Evolutionary conservation across 768 basidiomycete genomes (phyloP).

Genomic region (Polyporus arcularius): DNA sequence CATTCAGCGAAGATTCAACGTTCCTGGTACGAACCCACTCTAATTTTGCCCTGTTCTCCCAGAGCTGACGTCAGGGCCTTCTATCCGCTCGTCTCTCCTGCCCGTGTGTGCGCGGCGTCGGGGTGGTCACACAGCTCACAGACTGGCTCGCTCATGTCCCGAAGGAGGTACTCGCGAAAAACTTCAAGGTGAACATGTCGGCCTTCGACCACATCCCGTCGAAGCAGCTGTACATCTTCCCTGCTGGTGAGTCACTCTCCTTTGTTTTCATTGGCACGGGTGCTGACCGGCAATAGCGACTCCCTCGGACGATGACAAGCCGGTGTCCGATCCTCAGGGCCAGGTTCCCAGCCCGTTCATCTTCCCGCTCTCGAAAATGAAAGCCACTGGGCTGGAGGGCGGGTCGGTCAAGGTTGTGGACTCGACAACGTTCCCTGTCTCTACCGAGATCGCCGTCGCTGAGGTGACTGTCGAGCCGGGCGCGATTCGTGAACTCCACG

Average conservation of each 20-base stretch:
- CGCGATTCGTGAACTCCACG: conserved; percentile 58
- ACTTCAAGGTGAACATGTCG: conserved; percentile 51
- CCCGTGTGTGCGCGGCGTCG: conserved; percentile 51
- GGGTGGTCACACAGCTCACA: conserved; percentile 36
- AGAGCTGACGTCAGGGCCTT: neutral
- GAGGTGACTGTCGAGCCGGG: conserved; percentile 61
- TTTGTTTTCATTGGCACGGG: neutral
- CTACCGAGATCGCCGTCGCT: conserved; percentile 55
- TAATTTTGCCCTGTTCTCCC: conserved; percentile 3
- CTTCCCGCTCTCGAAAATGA: conserved; percentile 53
- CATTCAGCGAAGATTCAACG: conserved; percentile 55
- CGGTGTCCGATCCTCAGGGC: conserved; percentile 53
- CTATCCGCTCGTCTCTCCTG: neutral
- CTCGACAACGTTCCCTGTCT: conserved; percentile 50
- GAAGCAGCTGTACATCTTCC: conserved; percentile 57
- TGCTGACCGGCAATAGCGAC: conserved; percentile 11
- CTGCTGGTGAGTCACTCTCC: conserved; percentile 30
- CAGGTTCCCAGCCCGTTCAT: conserved; percentile 51
- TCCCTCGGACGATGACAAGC: conserved; percentile 19
- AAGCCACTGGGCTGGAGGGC: conserved; percentile 45
- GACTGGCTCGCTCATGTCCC: conserved; percentile 72
- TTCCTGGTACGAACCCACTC: conserved; percentile 33
- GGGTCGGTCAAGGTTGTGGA: conserved; percentile 66
- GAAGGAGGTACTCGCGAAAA: conserved; percentile 61
- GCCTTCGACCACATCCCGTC: conserved; percentile 58